phyloP scores from a whole-genome alignment of 1,284 basidiomycete genomes.

The Pascua guehoae region DNA sequence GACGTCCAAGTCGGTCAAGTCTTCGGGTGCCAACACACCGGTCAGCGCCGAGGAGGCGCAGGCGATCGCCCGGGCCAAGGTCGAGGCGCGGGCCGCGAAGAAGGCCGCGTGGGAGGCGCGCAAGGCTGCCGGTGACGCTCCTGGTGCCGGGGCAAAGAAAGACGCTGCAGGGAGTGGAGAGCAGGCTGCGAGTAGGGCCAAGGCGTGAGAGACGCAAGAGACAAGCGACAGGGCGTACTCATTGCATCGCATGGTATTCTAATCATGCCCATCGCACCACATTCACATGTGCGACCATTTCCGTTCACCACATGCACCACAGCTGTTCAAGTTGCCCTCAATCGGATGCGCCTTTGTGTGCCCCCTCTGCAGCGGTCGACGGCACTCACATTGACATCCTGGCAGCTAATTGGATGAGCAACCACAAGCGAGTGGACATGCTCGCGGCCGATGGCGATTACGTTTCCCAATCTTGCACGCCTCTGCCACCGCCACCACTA shows the following conservation, averaged over 20 bases:
- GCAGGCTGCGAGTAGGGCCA: neutral
- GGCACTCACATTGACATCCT: too few relatives aligned
- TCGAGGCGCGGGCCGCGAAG: conserved; percentile 13
- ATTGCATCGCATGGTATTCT: neutral
- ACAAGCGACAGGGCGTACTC: neutral
- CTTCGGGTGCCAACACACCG: conserved; percentile 11
- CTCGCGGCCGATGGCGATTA: too few relatives aligned
- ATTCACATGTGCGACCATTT: neutral
- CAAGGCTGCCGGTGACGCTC: conserved; percentile 10
- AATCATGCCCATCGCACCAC: neutral
- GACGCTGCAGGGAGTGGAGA: neutral
- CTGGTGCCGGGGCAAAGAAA: neutral
- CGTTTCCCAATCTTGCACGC: too few relatives aligned
- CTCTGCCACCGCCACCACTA: too few relatives aligned
- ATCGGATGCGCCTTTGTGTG: too few relatives aligned
- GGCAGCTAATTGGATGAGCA: too few relatives aligned
- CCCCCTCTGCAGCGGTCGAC: too few relatives aligned
- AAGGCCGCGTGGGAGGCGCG: conserved; percentile 14
- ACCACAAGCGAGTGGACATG: too few relatives aligned
- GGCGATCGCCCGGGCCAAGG: conserved; percentile 14
- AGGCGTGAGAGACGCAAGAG: neutral
- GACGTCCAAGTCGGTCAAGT: neutral
- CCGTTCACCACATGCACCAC: too few relatives aligned
- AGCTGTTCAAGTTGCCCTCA: too few relatives aligned
- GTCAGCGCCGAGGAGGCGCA: conserved; percentile 6